Conservation (phyloP, 306 rosid species). For the Biancaea sappan region DNA sequence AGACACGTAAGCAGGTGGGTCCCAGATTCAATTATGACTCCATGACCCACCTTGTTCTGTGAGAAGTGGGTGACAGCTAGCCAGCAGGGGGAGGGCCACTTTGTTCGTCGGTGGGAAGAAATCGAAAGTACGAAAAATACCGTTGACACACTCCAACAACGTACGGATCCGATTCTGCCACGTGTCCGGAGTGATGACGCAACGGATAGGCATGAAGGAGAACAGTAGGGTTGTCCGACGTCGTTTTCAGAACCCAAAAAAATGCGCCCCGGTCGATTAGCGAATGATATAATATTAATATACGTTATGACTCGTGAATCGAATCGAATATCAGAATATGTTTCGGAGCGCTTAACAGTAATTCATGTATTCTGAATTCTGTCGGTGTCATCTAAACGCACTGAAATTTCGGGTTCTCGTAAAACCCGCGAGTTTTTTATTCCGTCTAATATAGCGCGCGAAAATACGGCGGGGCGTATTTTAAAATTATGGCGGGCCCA, state of each 20-base stretch:
- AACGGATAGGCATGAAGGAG: neutral
- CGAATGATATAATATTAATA: no score
- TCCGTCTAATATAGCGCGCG: neutral
- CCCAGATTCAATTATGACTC: conserved; percentile 1
- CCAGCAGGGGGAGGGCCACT: neutral
- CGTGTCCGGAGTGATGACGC: neutral
- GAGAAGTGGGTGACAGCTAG: conserved; percentile 31
- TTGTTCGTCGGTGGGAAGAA: conserved; percentile 38
- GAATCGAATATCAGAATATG: neutral
- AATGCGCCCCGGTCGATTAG: neutral
- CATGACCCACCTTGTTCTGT: neutral
- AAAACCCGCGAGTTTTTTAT: neutral
- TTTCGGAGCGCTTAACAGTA: no score
- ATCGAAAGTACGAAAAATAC: no score
- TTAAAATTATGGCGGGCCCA: no score
- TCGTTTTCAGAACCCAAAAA: neutral
- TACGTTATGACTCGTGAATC: neutral
- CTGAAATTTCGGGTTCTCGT: neutral
- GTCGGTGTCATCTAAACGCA: conserved; percentile 4
- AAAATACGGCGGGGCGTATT: neutral
- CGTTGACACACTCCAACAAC: no score
- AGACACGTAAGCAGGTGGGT: conserved; percentile 19
- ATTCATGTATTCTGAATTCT: no score
- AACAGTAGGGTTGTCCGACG: neutral
- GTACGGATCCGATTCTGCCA: neutral